A percentile compares a stretch with the other conserved stretches of the same genome.
Conservation (phyloP, 2,329 filamentous ascomycete species). For the Sodiomyces alkalinus region DNA sequence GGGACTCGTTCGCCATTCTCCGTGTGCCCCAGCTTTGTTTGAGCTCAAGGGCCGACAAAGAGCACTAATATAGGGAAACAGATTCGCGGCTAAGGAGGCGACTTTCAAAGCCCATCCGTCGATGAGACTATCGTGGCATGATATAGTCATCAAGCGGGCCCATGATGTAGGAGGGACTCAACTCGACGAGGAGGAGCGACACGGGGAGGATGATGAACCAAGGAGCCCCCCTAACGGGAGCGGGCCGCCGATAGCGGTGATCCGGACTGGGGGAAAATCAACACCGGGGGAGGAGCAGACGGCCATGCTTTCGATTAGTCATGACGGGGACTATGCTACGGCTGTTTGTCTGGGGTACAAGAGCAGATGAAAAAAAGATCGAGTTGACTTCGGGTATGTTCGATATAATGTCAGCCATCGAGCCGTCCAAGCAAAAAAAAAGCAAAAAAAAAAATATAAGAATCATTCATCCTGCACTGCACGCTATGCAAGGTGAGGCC, state of each 20-base stretch:
- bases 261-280: slow-evolving; percentile 20
- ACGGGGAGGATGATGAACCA: too few relatives aligned
- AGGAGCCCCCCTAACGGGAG: too few relatives aligned
- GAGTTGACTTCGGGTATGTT: neutral
- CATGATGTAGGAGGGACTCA: slow-evolving; percentile 11
- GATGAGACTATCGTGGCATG: slow-evolving; percentile 44
- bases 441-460: too few relatives aligned
- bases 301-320: slow-evolving; percentile 67
- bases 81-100: slow-evolving; percentile 63
- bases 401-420: neutral
- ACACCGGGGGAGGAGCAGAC: slow-evolving; percentile 28
- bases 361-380: slow-evolving; percentile 1
- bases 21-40: neutral
- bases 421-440: neutral
- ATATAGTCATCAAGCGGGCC: slow-evolving; percentile 30
- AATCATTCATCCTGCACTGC: too few relatives aligned
- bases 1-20: neutral
- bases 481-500: too few relatives aligned
- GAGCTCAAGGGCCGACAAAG: neutral
- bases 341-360: slow-evolving; percentile 46
- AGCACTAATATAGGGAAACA: too few relatives aligned
- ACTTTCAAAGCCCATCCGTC: slow-evolving; percentile 54
- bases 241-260: slow-evolving; percentile 28
- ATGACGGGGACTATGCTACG: slow-evolving; percentile 71
- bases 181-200: slow-evolving; percentile 8